Conservation (phyloP, 768 basidiomycete genomes). For the Boletus coccyginus region DNA sequence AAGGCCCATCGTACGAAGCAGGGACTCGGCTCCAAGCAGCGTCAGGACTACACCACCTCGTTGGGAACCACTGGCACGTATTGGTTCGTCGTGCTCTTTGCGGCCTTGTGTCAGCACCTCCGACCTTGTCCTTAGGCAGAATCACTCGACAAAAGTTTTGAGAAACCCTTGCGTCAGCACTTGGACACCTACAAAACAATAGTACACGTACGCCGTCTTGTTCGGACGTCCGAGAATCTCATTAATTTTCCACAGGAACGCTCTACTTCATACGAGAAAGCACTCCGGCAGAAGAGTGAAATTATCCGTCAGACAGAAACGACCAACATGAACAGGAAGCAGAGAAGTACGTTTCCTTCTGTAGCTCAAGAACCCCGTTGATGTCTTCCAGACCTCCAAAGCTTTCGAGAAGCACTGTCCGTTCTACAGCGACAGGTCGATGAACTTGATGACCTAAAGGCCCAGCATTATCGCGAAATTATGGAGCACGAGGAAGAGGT, state of each 20-base stretch:
- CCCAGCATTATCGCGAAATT: constrained; percentile 82
- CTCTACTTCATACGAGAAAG: constrained; percentile 77
- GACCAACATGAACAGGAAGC: constrained; percentile 79
- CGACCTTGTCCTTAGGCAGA: constrained; percentile 55
- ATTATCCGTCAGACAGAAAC: constrained; percentile 84
- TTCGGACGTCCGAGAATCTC: neutral
- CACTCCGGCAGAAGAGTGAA: constrained; percentile 78
- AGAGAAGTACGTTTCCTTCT: constrained; percentile 62
- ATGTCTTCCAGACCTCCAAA: constrained; percentile 69
- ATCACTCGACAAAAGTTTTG: constrained; percentile 82
- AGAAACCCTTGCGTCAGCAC: constrained; percentile 84
- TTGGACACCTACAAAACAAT: constrained; percentile 74
- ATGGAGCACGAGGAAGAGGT: constrained; percentile 92
- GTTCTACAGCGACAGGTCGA: constrained; percentile 88
- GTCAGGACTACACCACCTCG: constrained; percentile 86
- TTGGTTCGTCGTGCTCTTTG: constrained; percentile 50
- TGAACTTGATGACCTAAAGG: constrained; percentile 84
- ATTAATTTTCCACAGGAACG: constrained; percentile 58
- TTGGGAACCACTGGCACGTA: constrained; percentile 91
- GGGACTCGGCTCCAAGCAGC: constrained; percentile 82
- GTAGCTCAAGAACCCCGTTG: constrained; percentile 5
- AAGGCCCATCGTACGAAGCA: constrained; percentile 76
- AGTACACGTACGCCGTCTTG: constrained; percentile 52
- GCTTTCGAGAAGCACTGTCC: constrained; percentile 78
- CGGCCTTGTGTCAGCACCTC: constrained; percentile 1